phyloP scores from a whole-genome alignment of 129 eudicot genomes.

The Escallonia herrerae region DNA sequence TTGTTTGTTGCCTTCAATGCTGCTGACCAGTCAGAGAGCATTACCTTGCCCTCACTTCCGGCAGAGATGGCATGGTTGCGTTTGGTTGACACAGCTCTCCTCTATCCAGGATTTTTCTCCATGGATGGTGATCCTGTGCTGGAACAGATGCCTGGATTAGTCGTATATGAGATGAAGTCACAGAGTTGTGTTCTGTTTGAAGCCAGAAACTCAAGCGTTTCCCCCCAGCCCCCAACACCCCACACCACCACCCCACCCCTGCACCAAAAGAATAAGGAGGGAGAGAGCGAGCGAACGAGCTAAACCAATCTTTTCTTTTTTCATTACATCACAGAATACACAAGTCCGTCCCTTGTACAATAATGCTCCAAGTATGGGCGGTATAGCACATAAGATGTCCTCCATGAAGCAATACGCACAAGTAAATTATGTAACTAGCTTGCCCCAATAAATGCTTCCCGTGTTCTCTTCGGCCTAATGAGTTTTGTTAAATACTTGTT shows the following conservation, averaged over 20 bases:
- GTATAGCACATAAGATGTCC: constrained; percentile 3
- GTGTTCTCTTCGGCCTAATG: too few species aligned
- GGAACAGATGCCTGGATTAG: constrained; percentile 39
- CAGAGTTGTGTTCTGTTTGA: constrained; percentile 76
- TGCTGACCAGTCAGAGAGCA: constrained; percentile 35
- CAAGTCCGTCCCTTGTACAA: not conserved
- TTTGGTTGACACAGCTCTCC: constrained; percentile 71
- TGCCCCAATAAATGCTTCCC: too few species aligned
- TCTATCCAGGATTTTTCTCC: constrained; percentile 74
- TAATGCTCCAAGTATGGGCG: not conserved
- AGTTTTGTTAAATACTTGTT: not conserved
- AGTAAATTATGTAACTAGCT: too few species aligned
- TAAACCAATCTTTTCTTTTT: not conserved
- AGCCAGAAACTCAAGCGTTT: constrained; percentile 36
- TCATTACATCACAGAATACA: too few species aligned
- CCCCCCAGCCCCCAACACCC: not conserved
- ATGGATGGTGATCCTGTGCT: constrained; percentile 40
- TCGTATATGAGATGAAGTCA: constrained; percentile 49
- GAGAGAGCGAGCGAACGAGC: too few species aligned
- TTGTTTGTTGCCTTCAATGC: constrained; percentile 67
- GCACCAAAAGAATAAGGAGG: not conserved
- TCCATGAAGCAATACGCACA: not conserved
- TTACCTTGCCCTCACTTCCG: constrained; percentile 50
- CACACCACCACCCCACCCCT: not conserved
- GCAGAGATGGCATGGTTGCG: constrained; percentile 51